phyloP scores from a whole-genome alignment of 768 basidiomycete species.

The Pholiota conissans region DNA sequence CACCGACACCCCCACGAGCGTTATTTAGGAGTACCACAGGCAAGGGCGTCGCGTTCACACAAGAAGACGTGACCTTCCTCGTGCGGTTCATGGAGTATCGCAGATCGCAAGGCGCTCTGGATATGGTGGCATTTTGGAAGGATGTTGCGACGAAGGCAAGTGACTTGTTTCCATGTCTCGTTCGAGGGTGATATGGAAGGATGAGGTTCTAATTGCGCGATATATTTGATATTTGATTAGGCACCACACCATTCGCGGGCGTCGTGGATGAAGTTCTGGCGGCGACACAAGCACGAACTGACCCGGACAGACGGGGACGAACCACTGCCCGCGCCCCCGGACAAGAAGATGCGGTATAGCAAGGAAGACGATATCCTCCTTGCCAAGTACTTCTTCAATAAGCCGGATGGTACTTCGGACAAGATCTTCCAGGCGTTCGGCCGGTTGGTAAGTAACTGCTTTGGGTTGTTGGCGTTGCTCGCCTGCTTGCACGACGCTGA shows the following conservation, averaged over 20 bases:
- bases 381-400: conserved; percentile 69
- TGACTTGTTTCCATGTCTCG: background rate
- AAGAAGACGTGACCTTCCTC: conserved; percentile 78
- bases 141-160: conserved; percentile 30
- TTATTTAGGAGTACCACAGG: conserved; percentile 85
- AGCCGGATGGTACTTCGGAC: conserved; percentile 81
- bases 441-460: conserved; percentile 48
- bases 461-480: background rate
- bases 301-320: conserved; percentile 65
- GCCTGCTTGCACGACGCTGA: too few species aligned
- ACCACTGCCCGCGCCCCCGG: conserved; percentile 72
- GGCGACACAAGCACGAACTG: conserved; percentile 84
- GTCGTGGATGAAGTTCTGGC: conserved; percentile 94
- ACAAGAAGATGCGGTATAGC: conserved; percentile 89
- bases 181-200: too few species aligned
- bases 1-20: conserved; percentile 80
- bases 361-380: conserved; percentile 77
- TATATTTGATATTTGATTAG: conserved; percentile 39
- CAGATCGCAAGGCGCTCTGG: conserved; percentile 42
- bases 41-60: conserved; percentile 87
- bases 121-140: conserved; percentile 35
- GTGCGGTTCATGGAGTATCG: conserved; percentile 77
- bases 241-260: conserved; percentile 90
- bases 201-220: background rate
- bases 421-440: conserved; percentile 84